phyloP scores from a whole-genome alignment of 495 filamentous ascomycete species.

The Cercophora sp. region DNA sequence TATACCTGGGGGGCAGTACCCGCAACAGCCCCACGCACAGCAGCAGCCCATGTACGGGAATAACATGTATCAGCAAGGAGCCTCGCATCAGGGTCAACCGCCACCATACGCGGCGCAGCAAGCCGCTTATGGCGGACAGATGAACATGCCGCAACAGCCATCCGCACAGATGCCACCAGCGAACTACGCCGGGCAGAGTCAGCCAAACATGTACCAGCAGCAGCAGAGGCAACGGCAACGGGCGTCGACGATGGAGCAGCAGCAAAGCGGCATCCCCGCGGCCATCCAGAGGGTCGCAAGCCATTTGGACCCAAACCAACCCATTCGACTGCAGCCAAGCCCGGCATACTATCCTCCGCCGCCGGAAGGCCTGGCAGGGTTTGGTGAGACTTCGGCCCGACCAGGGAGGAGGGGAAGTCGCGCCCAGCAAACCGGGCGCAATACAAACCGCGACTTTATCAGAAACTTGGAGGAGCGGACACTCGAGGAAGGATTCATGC shows the following conservation, averaged over 20 bases:
- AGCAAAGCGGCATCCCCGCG: constrained; percentile 84
- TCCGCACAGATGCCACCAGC: constrained; percentile 64
- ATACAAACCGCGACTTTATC: constrained; percentile 83
- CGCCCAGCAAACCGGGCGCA: constrained; percentile 55
- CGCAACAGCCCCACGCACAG: constrained; percentile 39
- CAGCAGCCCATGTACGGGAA: constrained; percentile 65
- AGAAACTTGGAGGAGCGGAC: constrained; percentile 90
- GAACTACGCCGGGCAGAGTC: constrained; percentile 56
- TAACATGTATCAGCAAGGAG: constrained; percentile 68
- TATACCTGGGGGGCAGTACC: constrained; percentile 35
- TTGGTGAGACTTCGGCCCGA: constrained; percentile 55
- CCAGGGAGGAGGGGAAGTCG: constrained; percentile 75
- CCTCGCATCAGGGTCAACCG: constrained; percentile 63
- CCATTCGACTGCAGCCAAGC: constrained; percentile 90
- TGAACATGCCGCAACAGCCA: constrained; percentile 64
- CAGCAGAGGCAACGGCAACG: constrained; percentile 64
- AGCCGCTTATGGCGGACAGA: constrained; percentile 63
- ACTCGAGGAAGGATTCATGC: constrained; percentile 74
- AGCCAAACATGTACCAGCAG: constrained; percentile 77
- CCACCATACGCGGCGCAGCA: constrained; percentile 78
- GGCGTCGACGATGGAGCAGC: constrained; percentile 92
- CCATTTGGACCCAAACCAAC: constrained; percentile 91
- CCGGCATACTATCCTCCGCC: constrained; percentile 97
- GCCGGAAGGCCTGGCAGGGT: constrained; percentile 66
- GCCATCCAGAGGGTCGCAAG: constrained; percentile 95